Evolutionary conservation across 352 stramenopile genomes (phyloP), one percentile per base, ranked within the genome.

Genomic region (Salisapilia sapeloensis): DNA sequence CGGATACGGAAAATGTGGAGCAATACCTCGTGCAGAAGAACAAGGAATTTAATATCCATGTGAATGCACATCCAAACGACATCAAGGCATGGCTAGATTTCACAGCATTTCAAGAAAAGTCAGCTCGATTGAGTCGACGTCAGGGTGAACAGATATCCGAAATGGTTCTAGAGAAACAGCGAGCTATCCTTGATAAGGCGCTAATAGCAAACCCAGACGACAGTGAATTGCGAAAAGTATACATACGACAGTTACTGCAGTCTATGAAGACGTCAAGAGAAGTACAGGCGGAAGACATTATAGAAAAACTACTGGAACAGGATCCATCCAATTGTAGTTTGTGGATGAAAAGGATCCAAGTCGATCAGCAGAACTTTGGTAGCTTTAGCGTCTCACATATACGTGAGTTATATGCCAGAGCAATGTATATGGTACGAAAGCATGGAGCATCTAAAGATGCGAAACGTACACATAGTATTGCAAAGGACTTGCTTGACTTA

Each of bases 71-170:
- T 9, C 59, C 70, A 18, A 38, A 52, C 3, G 41, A 69, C 18
- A 39, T 77, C 11, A 40, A 56, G 0, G 40, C 27, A 11, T 90
- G 74, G 74, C 50, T 90, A 1, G 53, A 84, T 29, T 57, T 82
- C 18, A 60, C 83, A n/a, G 60, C 50, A 1, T 82, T 85, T 26
- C 74, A 90, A 44, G 58, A 74, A n/a, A 39, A 84, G 15, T 60
- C 53, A 16, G 44, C 57, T 8, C 47, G 56, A 2, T 40, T 84
- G 30, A 16, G 15, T 37, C 8, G 35, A 55, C 4, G 33, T 22
- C 7, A 58, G 48, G 23, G 47, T 21, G 3, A 55, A 54, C 35
- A 6, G 32, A 29, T 44, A 27, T 7, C 49, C 50, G 17, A 48
- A 43, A 37, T 30, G 28, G 42, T 83, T 2, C 5, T 56, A 6